phyloP scores from a whole-genome alignment of 2,329 filamentous ascomycete species.

The Gyromitra esculenta region DNA sequence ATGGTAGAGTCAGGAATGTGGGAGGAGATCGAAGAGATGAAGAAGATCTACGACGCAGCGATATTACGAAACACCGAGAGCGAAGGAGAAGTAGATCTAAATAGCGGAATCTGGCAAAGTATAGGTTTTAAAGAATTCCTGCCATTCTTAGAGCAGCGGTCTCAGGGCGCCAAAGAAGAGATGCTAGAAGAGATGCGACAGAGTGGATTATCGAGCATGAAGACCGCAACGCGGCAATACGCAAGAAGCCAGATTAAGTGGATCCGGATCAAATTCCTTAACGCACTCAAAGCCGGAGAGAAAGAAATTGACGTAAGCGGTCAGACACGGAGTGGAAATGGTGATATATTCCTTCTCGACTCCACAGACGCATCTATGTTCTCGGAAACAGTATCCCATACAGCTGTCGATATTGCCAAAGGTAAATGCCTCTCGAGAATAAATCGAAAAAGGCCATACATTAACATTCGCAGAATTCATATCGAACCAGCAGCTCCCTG shows the following conservation, averaged over 20 bases:
- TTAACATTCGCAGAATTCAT: slow-evolving; percentile 67
- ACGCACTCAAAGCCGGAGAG: slow-evolving; percentile 67
- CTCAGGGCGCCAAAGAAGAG: slow-evolving; percentile 18
- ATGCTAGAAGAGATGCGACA: slow-evolving; percentile 68
- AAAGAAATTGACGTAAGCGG: slow-evolving; percentile 61
- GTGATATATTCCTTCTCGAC: slow-evolving; percentile 80
- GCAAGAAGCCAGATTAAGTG: slow-evolving; percentile 84
- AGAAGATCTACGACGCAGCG: slow-evolving; percentile 61
- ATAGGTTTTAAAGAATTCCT: slow-evolving; percentile 96
- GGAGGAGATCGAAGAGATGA: slow-evolving; percentile 69
- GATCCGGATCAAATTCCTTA: slow-evolving; percentile 84
- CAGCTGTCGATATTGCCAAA: slow-evolving; percentile 71
- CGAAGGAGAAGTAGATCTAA: slow-evolving; percentile 71
- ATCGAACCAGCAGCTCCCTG: slow-evolving; percentile 61
- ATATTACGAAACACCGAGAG: slow-evolving; percentile 64
- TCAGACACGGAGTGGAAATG: slow-evolving; percentile 56
- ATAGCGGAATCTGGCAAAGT: slow-evolving; percentile 91
- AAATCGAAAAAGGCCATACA: background rate
- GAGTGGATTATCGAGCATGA: slow-evolving; percentile 76
- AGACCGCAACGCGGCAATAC: slow-evolving; percentile 86
- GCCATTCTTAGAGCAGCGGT: slow-evolving; percentile 69
- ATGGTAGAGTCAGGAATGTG: slow-evolving; percentile 78
- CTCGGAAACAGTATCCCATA: slow-evolving; percentile 70
- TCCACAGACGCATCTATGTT: slow-evolving; percentile 75
- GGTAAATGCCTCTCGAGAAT: slow-evolving; percentile 42